Evolutionary conservation across 2,329 filamentous ascomycete genomes (phyloP).

Genomic region (Elsinoe batatas): DNA sequence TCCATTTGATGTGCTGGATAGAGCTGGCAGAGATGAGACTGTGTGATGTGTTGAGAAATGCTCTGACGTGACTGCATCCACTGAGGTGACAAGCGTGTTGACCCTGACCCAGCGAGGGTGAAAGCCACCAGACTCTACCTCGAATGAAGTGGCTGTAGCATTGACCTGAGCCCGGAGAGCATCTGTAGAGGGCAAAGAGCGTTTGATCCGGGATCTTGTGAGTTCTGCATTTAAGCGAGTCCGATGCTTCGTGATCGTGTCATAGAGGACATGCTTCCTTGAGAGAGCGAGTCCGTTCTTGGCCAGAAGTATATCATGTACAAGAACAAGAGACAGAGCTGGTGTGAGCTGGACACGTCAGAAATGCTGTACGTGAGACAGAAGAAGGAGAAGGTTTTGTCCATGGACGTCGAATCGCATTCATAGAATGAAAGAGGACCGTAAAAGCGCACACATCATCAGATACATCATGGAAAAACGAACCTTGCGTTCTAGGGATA

Average conservation of each 20-base stretch:
- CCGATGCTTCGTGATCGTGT: slow-evolving; percentile 70
- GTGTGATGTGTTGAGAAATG: slow-evolving; percentile 59
- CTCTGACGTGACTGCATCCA: slow-evolving; percentile 61
- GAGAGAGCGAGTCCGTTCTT: slow-evolving; percentile 77
- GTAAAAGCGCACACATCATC: not conserved
- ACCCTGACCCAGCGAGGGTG: slow-evolving; percentile 90
- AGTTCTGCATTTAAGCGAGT: slow-evolving; percentile 72
- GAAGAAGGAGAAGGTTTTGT: not conserved
- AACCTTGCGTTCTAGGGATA: slow-evolving; percentile 79
- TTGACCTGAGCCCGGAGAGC: slow-evolving; percentile 53
- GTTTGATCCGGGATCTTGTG: slow-evolving; percentile 63
- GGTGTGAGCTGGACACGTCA: slow-evolving; percentile 57
- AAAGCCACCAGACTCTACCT: slow-evolving; percentile 33
- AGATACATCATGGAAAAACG: slow-evolving; percentile 16
- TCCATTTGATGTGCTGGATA: slow-evolving; percentile 35
- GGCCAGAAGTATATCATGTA: slow-evolving; percentile 75
- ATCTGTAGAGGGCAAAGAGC: slow-evolving; percentile 59
- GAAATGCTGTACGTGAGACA: slow-evolving; percentile 4
- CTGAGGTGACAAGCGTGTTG: slow-evolving; percentile 63
- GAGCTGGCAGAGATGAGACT: slow-evolving; percentile 49
- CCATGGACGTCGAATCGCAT: not conserved
- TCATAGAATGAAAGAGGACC: not conserved
- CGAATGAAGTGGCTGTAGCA: slow-evolving; percentile 26
- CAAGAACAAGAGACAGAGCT: slow-evolving; percentile 66
- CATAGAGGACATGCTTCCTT: slow-evolving; percentile 64